These are phyloP conservation scores for Candolleomyces eurysporus DNA, from an alignment of 768 basidiomycete species.

Conservation along the genomic window DNA sequence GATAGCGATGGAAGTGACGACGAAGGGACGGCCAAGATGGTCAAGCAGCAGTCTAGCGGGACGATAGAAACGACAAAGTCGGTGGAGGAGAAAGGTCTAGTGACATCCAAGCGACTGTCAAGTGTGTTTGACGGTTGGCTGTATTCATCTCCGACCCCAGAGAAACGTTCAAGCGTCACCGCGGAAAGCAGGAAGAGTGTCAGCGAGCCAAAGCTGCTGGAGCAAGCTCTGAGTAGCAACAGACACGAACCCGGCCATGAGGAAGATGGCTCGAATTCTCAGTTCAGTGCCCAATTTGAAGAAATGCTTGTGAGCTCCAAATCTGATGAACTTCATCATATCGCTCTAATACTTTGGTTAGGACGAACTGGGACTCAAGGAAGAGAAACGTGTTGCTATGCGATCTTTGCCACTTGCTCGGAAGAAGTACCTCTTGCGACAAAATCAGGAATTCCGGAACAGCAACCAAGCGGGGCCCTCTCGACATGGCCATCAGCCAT, in stretches of 20 bases:
- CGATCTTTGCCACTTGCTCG: slow-evolving; percentile 56
- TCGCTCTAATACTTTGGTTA: slow-evolving; percentile 22
- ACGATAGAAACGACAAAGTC: slow-evolving; percentile 18
- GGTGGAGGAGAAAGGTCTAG: slow-evolving; percentile 51
- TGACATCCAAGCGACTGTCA: slow-evolving; percentile 61
- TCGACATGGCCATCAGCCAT: slow-evolving; percentile 26
- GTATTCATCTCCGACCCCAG: slow-evolving; percentile 38
- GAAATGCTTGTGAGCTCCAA: slow-evolving; percentile 58
- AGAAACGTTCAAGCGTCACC: slow-evolving; percentile 29
- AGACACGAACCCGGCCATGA: slow-evolving; percentile 14
- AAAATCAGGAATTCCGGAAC: slow-evolving; percentile 44
- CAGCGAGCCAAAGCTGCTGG: slow-evolving; percentile 67
- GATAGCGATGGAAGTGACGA: slow-evolving; percentile 36
- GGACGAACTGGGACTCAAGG: slow-evolving; percentile 75
- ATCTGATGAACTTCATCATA: neutral
- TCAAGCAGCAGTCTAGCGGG: slow-evolving; percentile 12
- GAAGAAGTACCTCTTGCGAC: slow-evolving; percentile 65
- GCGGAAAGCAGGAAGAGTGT: slow-evolving; percentile 55
- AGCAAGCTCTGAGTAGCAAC: slow-evolving; percentile 39
- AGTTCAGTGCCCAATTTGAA: slow-evolving; percentile 57
- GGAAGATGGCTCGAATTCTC: slow-evolving; percentile 30
- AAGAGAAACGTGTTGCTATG: slow-evolving; percentile 64
- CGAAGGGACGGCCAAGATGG: slow-evolving; percentile 64
- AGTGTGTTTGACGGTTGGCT: slow-evolving; percentile 69
- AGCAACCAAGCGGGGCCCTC: slow-evolving; percentile 25